A percentile compares a stretch with the other conserved stretches of the same genome.
phyloP scores from a whole-genome alignment of 805 yeast species.

The Kockiozyma suomiensis region DNA sequence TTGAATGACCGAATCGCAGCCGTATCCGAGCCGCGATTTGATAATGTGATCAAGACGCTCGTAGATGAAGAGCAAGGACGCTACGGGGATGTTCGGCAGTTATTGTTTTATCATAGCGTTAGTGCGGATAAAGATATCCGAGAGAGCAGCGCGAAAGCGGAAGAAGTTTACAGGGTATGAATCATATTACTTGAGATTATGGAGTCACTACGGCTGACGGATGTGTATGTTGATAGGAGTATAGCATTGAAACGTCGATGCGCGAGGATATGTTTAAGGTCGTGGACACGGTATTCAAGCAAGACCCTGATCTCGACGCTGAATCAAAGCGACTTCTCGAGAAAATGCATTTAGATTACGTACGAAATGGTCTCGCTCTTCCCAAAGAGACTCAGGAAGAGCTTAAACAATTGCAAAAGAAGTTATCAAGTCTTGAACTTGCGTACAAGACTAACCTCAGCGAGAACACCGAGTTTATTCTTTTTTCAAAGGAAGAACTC shows the following conservation, averaged over 20 bases:
- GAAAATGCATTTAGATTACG: conserved; percentile 58
- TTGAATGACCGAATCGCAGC: conserved; percentile 60
- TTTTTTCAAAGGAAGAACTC: conserved; percentile 65
- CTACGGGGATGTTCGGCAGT: conserved; percentile 51
- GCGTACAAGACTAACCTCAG: conserved; percentile 61
- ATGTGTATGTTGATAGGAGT: conserved; percentile 47
- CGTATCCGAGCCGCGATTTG: conserved; percentile 57
- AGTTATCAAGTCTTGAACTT: conserved; percentile 57
- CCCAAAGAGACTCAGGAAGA: conserved; percentile 56
- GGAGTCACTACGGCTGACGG: background rate
- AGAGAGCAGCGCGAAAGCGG: conserved; percentile 69
- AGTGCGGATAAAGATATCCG: conserved; percentile 65
- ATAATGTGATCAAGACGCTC: conserved; percentile 56
- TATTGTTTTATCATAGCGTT: conserved; percentile 73
- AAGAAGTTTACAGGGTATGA: conserved; percentile 44
- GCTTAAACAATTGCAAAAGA: conserved; percentile 62
- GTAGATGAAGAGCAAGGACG: conserved; percentile 56
- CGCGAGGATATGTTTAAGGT: conserved; percentile 68
- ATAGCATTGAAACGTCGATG: conserved; percentile 62
- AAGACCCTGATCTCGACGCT: conserved; percentile 45
- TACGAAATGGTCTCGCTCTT: conserved; percentile 70
- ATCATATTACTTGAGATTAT: too few species aligned
- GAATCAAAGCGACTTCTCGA: conserved; percentile 62
- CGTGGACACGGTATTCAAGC: conserved; percentile 56
- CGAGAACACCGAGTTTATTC: conserved; percentile 51